Evolutionary conservation across 176 grass and related monocot genomes (phyloP).

Genomic region (Oryza glumipatula): DNA sequence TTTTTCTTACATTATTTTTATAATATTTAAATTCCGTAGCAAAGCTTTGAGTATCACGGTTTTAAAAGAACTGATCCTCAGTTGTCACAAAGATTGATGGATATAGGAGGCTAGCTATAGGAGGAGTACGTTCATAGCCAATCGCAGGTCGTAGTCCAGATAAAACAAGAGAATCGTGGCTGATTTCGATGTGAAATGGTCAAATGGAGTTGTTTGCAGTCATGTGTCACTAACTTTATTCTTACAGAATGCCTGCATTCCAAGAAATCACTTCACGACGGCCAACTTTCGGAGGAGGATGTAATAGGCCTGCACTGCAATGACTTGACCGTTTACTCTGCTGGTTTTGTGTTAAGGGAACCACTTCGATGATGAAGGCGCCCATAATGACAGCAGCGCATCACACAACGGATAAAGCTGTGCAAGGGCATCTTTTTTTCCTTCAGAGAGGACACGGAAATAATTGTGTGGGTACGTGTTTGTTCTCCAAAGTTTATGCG

Average conservation of each 20-base stretch:
- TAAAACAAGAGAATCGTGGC: constrained; percentile 20
- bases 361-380: constrained; percentile 39
- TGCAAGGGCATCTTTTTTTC: constrained; percentile 17
- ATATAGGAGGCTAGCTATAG: no score
- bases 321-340: constrained; percentile 11
- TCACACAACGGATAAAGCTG: constrained; percentile 24
- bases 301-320: constrained; percentile 33
- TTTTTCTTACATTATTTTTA: no score
- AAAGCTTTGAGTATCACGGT: no score
- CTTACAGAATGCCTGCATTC: constrained; percentile 39
- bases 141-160: neutral
- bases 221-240: constrained; percentile 29
- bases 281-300: constrained; percentile 37
- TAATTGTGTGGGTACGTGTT: constrained; percentile 15
- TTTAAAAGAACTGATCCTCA: no score
- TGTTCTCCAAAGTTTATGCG: neutral
- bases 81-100: no score
- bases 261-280: constrained; percentile 29
- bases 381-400: constrained; percentile 32
- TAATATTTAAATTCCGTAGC: no score
- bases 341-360: constrained; percentile 32
- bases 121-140: neutral
- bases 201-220: constrained; percentile 43
- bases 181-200: constrained; percentile 44
- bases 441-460: neutral